Base-by-base conservation (phyloP, 2,329 filamentous ascomycete species). In the Didymella pomorum region DNA sequence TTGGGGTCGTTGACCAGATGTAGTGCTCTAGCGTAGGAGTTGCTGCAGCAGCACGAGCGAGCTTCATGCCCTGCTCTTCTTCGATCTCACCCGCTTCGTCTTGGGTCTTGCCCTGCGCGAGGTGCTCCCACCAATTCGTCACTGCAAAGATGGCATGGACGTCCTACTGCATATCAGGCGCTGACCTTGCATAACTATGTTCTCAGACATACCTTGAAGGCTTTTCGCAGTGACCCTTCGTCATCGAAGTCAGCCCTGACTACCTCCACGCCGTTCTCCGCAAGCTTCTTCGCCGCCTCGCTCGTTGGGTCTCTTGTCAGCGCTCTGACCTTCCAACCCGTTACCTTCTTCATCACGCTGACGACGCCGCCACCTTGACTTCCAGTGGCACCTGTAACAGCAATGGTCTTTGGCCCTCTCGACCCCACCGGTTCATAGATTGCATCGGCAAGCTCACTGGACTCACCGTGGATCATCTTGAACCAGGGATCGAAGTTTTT, bases 1-100 rank as follows among this genome's bases (percentile, higher is more conserved):
- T 73, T 1, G 80, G 80, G 5, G 80, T 70, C 0, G 80, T 82
- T 9, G 77, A 80, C 79, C 79, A 82, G 52, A 82, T 71, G 62
- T 77, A 82, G 58, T 82, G 79, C 52, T 79, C 68, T 1, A 83
- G 71, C 0, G 77, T 76, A 0, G 64, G 14, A 0, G 71, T 78
- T 8, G 65, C 58, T 0, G 75, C 71, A 0, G 80, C 81, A 2
- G 80, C 80, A 5, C 72, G 71, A 4, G 79, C 80, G 5, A 82
- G 58, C 39, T 79, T 81, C 62, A 74, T 78, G 6, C 76, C 80
- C 39, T 80, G 78, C 11, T 58, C 52, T 16, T 68, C 65, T 66
- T 83, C 81, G 20, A 75, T 68, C 1, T 75, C 68, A 14, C 77
- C 73, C 0, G 78, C 70, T 33, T 75, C 68, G 2, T 76, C 66